Base-by-base conservation (phyloP, 768 basidiomycete species). In the Pulveroboletus frians region DNA sequence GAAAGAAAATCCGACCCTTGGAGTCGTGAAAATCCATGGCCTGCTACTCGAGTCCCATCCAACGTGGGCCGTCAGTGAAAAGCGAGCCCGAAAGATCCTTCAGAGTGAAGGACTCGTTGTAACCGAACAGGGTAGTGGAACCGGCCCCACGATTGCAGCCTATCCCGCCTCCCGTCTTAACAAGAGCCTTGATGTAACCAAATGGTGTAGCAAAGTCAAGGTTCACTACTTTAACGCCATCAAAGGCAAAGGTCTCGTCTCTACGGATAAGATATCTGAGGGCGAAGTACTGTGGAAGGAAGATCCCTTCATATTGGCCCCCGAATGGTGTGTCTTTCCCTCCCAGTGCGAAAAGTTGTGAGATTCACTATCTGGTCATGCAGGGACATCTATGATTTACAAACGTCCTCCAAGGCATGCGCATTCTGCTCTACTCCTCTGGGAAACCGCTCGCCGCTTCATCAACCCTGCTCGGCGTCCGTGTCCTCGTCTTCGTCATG, bases 211-310 rank as follows among this genome's bases (percentile, higher is more conserved):
- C 11, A 85, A 83, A 58, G 75, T 88, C 9, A 72, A 77, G 38
- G 85, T 89, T 6, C 77, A 73, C 60, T 76, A 81, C 66, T 91
- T 91, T 59, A 74, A 79, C 41, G 73, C 75, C 52, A 71, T 72
- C 49, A 92, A 85, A 59, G 92, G 92, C 3, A 93, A 93, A 59
- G 92, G 92, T 0, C 71, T 95, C 31, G 79, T 93, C 0, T 88
- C 89, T 1, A 78, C 68, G 30, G 77, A 81, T 43, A 71, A 75
- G 27, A 85, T 94, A 46, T 68, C 70, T 21, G 77, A 81, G 58
- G 88, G 85, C 0, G 88, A 93, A 53, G 70, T 80, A 4, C 64
- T 95, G 15, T 93, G 92, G 89, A 84, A 81, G 50, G 91, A 94
- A 61, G 86, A 90, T 59, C 88, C 88, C 1, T 90, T 84, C 60